Evolutionary conservation across 2,329 filamentous ascomycete genomes (phyloP), one percentile per base, ranked within the genome.

Genomic region (Aspergillus cejpii): DNA sequence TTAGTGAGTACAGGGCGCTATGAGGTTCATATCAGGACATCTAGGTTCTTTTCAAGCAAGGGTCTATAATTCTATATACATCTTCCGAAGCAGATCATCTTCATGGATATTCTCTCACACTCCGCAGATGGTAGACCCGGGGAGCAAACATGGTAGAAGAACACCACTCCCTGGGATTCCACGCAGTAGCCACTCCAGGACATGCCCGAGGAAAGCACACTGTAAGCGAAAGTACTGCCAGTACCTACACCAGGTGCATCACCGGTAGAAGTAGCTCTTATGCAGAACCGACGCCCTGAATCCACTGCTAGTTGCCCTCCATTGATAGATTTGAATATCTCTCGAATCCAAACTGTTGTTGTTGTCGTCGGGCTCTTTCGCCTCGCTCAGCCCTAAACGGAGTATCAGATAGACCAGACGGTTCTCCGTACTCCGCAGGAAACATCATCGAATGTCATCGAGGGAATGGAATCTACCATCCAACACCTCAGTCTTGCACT

Each of bases 181-280:
- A 90, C 83, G 2, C 81, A 85, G 63, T 89, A 85, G 67, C 85
- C 85, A 90, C 1, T 85, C 85, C 20, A 85, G 64, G 4, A 90
- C 85, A 0, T 85, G 85, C 71, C 88, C 84, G 39, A 90, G 63
- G 43, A 90, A 83, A 79, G 70, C 0, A 85, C 85, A 0, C 73
- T 75, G 50, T 87, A 89, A 1, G 79, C 84, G 56, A 89, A 89
- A 0, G 85, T 85, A 0, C 85, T 85, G 8, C 77, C 2, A 75
- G 79, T 1, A 82, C 85, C 60, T 87, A 89, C 51, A 74, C 83
- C 24, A 90, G 70, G 63, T 75, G 85, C 83, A 66, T 89, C 85
- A 15, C 85, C 85, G 1, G 84, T 89, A 83, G 62, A 88, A 85
- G 70, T 87, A 87, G 67, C n/a, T n/a, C n/a, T n/a, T n/a, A n/a